These are phyloP conservation scores for Quercus dentata DNA, from an alignment of 306 rosid species.

Conservation along the genomic window DNA sequence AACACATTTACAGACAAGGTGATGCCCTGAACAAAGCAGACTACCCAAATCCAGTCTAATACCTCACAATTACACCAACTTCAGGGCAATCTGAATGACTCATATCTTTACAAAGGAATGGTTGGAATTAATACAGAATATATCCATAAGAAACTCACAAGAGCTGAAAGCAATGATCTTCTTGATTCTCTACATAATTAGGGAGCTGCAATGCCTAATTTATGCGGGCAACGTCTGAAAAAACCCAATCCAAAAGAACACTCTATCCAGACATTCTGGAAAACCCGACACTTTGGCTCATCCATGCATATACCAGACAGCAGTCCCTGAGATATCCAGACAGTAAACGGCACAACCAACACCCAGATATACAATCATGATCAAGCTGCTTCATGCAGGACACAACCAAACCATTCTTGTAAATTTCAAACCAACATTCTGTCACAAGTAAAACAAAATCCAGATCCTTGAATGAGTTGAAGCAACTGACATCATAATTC, in stretches of 20 bases:
- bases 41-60: background rate
- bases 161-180: slow-evolving; percentile 8
- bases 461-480: slow-evolving; percentile 22
- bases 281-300: background rate
- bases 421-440: slow-evolving; percentile 11
- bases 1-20: slow-evolving; percentile 21
- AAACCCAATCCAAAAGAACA: background rate
- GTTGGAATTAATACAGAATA: slow-evolving; percentile 16
- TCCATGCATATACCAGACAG: slow-evolving; percentile 19
- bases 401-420: slow-evolving; percentile 10
- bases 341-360: slow-evolving; percentile 17
- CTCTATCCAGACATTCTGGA: background rate
- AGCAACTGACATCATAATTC: slow-evolving; percentile 24
- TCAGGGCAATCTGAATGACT: slow-evolving; percentile 6
- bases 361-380: slow-evolving; percentile 9
- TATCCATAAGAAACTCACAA: background rate
- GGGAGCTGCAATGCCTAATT: slow-evolving; percentile 5
- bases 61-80: slow-evolving; percentile 4
- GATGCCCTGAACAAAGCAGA: slow-evolving; percentile 1
- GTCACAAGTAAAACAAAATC: slow-evolving; percentile 17
- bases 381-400: slow-evolving; percentile 23
- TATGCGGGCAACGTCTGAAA: background rate
- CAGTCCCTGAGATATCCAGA: slow-evolving; percentile 19
- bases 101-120: slow-evolving; percentile 29
- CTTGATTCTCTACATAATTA: background rate